These are phyloP conservation scores for Tylopilus subfusipes DNA, from an alignment of 768 basidiomycete species.

Conservation along the genomic window DNA sequence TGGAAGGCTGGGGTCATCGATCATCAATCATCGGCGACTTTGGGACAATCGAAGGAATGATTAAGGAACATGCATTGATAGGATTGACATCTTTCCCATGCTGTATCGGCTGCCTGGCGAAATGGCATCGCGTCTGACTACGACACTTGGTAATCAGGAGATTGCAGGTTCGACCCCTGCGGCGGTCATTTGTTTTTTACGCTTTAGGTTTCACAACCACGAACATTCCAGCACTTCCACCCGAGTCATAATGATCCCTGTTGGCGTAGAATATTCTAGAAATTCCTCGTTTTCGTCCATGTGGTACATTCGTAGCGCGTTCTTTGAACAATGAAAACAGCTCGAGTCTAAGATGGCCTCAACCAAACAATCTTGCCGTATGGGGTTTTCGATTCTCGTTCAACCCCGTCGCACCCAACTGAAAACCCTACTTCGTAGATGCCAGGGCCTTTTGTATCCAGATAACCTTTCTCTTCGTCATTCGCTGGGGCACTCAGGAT, in stretches of 20 bases:
- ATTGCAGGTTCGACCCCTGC: constrained; percentile 89
- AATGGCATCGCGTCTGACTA: constrained; percentile 95
- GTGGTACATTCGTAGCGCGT: no score
- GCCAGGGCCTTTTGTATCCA: constrained; percentile 30
- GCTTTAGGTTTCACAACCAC: background rate
- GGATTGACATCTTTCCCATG: background rate
- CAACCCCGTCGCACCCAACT: constrained; percentile 31
- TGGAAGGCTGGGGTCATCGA: background rate
- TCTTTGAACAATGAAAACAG: no score
- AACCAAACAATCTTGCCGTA: constrained; percentile 51
- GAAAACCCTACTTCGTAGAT: constrained; percentile 55
- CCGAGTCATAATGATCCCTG: no score
- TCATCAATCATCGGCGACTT: no score
- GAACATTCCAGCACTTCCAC: background rate
- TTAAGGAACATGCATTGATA: background rate
- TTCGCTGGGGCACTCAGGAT: constrained; percentile 36
- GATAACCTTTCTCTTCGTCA: constrained; percentile 35
- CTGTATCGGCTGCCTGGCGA: constrained; percentile 70
- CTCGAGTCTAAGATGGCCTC: background rate
- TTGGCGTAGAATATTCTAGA: no score
- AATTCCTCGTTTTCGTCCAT: background rate
- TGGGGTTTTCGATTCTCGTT: constrained; percentile 39
- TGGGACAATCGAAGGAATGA: no score
- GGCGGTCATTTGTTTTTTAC: constrained; percentile 21
- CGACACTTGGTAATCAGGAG: constrained; percentile 68